Evolutionary conservation across 305 asterid genomes (phyloP), one percentile per base, ranked within the genome.

Genomic region (Fraxinus latifolia): DNA sequence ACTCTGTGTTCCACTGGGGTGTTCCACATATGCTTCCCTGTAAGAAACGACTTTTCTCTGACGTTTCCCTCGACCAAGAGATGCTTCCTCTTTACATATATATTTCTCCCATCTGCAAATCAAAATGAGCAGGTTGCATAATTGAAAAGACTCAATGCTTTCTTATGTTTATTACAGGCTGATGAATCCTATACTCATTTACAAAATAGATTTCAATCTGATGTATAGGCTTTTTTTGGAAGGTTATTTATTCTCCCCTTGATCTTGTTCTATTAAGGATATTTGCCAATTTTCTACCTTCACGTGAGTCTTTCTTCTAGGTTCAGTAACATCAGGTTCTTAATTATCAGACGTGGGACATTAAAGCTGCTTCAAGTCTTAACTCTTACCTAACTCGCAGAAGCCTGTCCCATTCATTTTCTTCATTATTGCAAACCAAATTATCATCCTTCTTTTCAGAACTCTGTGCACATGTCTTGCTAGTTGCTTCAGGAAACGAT

Each of bases 21-120:
- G 94, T 85, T 89, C 82, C 37, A 92, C 92, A 87, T 91, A 94
- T 74, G 94, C 94, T 90, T 96, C 99, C 85, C 96, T 86, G 90
- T 94, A 96, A 74, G 97, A 91, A 87, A 96, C 90, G 37, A 97
- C 91, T 89, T 94, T 94, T 80, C 98, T 88, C 82, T 87, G 98
- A 87, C 99, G 97, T 88, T 94, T 94, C 58, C 99, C 99, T 62
- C 99, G 96, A 71, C 99, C 98, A 88, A 96, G 98, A 85, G 94
- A 92, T 79, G 97, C 98, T 88, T 94, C 97, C 92, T 92, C 98
- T 90, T 93, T 98, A 53, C 79, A 89, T 82, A 91, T 97, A 87
- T 90, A 91, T 75, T 83, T 96, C 90, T 93, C 97, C 99, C 99
- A 96, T 89, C 99, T 96, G 87, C 78, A 84, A 78, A 87, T 82